These are phyloP conservation scores for Backusella circina DNA, from an alignment of 192 early-diverging fungal genomes.

Conservation along the genomic window DNA sequence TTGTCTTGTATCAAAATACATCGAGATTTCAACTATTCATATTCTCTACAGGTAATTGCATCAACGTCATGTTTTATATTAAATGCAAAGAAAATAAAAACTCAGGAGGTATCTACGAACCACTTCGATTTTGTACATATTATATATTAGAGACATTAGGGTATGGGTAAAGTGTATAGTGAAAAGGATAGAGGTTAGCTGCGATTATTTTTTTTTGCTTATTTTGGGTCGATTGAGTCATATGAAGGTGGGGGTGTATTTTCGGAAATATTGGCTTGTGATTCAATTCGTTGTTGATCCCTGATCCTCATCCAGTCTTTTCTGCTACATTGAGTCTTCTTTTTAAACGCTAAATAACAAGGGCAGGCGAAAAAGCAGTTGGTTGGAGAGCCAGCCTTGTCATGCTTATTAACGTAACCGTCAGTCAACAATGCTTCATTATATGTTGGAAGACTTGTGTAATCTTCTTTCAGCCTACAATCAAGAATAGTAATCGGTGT, in stretches of 20 bases:
- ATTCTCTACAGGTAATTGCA: not conserved
- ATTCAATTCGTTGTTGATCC: not conserved
- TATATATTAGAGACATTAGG: not conserved
- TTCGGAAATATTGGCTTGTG: not conserved
- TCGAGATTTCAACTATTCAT: too few relatives aligned
- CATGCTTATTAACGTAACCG: not conserved
- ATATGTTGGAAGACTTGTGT: slow-evolving; percentile 14
- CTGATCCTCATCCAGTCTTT: slow-evolving; percentile 3
- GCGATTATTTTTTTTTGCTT: not conserved
- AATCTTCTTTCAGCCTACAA: slow-evolving; percentile 22
- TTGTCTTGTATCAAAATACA: too few relatives aligned
- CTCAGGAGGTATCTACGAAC: not conserved
- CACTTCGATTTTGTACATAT: not conserved
- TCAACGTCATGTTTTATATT: not conserved
- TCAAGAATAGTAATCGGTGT: slow-evolving; percentile 25
- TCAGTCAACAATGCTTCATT: not conserved
- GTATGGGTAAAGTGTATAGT: not conserved
- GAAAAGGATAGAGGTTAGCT: not conserved
- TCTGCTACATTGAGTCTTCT: slow-evolving; percentile 3
- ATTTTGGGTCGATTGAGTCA: not conserved
- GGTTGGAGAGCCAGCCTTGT: not conserved
- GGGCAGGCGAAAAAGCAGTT: slow-evolving; percentile 9
- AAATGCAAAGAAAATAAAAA: not conserved
- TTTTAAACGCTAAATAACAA: slow-evolving; percentile 15
- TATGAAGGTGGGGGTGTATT: not conserved